Base-by-base conservation (phyloP, 78 protist species). In the Monosiga brevicollis region DNA sequence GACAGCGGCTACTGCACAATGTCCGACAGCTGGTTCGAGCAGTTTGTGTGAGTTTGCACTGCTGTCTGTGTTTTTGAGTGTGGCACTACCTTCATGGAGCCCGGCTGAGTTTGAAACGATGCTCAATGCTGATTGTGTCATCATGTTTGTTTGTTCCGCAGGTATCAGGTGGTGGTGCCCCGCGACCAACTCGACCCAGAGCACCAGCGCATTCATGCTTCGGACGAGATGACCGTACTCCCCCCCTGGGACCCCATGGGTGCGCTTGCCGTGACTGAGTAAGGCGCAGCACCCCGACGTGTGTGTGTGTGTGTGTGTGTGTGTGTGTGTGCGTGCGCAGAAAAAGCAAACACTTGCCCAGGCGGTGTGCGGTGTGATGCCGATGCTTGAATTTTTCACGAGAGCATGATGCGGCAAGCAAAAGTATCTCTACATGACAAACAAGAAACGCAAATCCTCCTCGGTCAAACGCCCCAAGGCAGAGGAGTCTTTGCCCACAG, bases 211-310 rank as follows among this genome's bases (percentile, higher is more conserved):
- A 20, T 49, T 15, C 6, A 49, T 20, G 29, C 62, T 49, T 49
- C 62, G 23, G 2, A 20, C 26, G 74, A 42, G 6, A 72, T 81
- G 78, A 26, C 73, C 26, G 85, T 40, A 32, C 85, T 86, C 41
- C 81, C 79, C 11, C 86, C 89, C 38, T 86, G 89, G 89, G 89
- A 86, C 37, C 89, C 89, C 10, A 86, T 86, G 89, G 89, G 89
- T 32, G 34, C 86, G 10, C 82, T 86, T 2, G 89, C 89, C 77
- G n/a, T n/a, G n/a, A n/a, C n/a, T n/a, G n/a, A n/a, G n/a, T n/a
- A n/a, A n/a, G n/a, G n/a, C n/a, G n/a, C n/a, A n/a, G n/a, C n/a
- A n/a, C n/a, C n/a, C n/a, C n/a, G n/a, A n/a, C n/a, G n/a, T n/a
- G n/a, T n/a, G n/a, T n/a, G n/a, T n/a, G n/a, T n/a, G n/a, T n/a